Evolutionary conservation across 305 asterid species (phyloP), one percentile per base, ranked within the genome.

Genomic region (Fraxinus platypoda): DNA sequence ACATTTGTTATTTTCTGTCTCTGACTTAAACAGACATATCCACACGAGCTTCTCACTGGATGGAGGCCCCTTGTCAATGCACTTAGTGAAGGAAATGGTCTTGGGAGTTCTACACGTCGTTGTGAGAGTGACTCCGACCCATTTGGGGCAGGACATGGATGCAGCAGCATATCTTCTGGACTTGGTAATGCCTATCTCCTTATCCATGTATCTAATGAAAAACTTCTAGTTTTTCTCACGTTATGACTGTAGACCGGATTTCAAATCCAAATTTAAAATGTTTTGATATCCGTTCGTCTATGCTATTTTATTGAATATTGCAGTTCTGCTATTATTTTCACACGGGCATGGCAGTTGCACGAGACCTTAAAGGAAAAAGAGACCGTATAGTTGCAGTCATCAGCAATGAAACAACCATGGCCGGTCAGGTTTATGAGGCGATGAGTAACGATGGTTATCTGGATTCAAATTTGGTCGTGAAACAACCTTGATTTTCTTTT

Each of bases 351-450:
- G 98, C 98, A 41, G 93, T 91, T 84, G 98, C 97, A 79, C 91
- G 98, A 78, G 98, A 94, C 90, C 88, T 93, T 62, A 91, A 91
- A 89, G 94, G 98, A 72, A 90, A 89, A 83, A 87, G 85, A 85
- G 92, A 93, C 72, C 95, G 97, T 74, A 78, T 94, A 80, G 96
- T 95, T 87, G 84, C 98, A 30, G 97, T 95, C 80, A 94, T 94
- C 81, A 95, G 95, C 90, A 93, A 95, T 37, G 97, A 92, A 87
- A 90, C 97, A 37, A 95, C 90, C 78, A 86, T 90, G 95, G 91
- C 98, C 8, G 98, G 98, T 59, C 98, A 95, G 88, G 90, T 93
- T 85, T 95, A 95, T 26, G 98, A 95, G 88, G 98, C 96, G 74
- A 95, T 93, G 98, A 88, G 93, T 87, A 95, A 95, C 87, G 96